Base-by-base conservation (phyloP, 1,139 yeast genomes). In the Lipomyces yarrowii region DNA sequence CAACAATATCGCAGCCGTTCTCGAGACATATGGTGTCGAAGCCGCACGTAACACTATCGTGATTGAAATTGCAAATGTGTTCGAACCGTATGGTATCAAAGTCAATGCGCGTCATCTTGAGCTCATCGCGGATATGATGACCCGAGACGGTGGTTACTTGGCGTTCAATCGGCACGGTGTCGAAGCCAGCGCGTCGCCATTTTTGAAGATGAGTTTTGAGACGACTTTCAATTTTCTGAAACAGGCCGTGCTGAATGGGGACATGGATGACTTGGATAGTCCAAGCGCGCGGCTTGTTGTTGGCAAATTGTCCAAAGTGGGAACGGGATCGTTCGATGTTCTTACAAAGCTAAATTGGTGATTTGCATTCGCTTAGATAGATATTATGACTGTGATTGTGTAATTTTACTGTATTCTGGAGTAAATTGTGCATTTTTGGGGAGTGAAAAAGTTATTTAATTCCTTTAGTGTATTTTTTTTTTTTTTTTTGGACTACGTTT, bases 141-240 rank as follows among this genome's bases (percentile, higher is more conserved):
- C 99, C 3, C 87, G 99, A 78, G 98, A 94, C 80, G 99, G 99
- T 75, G 86, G 96, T 2, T 96, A 93, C 77, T 82, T 94, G 77
- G 97, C 99, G 35, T 96, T 96, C 83, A 93, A 92, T 80, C 89
- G 99, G 84, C 97, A 92, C 81, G 99, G 99, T 79, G 93, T 96
- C 77, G 98, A 94, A 77, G 85, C 97, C 1, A 87, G 96, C 30
- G 92, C 98, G 1, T 93, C 98, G 11, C 90, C 98, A 42, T 91
- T 96, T 82, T 89, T 92, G 94, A 96, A 96, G 84, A 96, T 96
- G 99, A 91, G 98, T 67, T 96, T 92, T 79, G 99, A 96, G 81
- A 94, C 99, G 59, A 96, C 99, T 1, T 92, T 98, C 82, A 96
- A 91, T 79, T 96, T 96, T 84, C 85, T 96, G 78, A 94, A 98